Base-by-base conservation (phyloP, 2,329 filamentous ascomycete genomes). In the Cladosporium sp. region DNA sequence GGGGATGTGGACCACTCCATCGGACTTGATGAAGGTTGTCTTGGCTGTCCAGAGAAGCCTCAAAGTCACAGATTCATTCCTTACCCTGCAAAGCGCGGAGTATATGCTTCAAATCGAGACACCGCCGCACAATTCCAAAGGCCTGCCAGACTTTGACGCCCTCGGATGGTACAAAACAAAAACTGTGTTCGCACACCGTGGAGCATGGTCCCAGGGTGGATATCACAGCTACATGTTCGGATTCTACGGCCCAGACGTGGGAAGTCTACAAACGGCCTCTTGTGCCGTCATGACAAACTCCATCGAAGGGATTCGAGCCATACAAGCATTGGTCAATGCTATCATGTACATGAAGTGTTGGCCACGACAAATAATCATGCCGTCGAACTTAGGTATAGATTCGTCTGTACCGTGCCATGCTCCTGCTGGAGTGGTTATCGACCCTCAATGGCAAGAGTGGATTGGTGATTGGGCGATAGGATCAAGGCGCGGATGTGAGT, bases 261-360 rank as follows among this genome's bases (percentile, higher is more conserved):
- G 9, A 25, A 19, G 7, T 15, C 13, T 39, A 12, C 4, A 4
- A 11, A n/a, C 3, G 4, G 4, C 13, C 19, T 39, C 38, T 9
- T 13, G 18, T 20, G 42, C 42, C 18, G n/a, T 45, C 2, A 35
- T 45, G 29, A 45, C 42, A 11, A 35, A 45, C 22, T 45, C 42
- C 1, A 7, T 12, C 12, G 19, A 20, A 13, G 42, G 42, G 4
- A 15, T 20, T 5, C 16, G 22, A 22, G 42, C 29, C 3, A 45
- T 45, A n/a, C 25, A 20, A 8, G 20, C 29, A 15, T 20, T 45
- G 29, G 13, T 45, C 7, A 33, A 33, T 33, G 42, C 27, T 29
- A n/a, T 35, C 27, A 22, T 45, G 29, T 32, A 33, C 12, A 11
- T 45, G n/a, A 45, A 35, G 12, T 3, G 9, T 5, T 35, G 42